Base-by-base conservation (phyloP, 2,329 filamentous ascomycete species). In the Curvularia hawaiiensis region DNA sequence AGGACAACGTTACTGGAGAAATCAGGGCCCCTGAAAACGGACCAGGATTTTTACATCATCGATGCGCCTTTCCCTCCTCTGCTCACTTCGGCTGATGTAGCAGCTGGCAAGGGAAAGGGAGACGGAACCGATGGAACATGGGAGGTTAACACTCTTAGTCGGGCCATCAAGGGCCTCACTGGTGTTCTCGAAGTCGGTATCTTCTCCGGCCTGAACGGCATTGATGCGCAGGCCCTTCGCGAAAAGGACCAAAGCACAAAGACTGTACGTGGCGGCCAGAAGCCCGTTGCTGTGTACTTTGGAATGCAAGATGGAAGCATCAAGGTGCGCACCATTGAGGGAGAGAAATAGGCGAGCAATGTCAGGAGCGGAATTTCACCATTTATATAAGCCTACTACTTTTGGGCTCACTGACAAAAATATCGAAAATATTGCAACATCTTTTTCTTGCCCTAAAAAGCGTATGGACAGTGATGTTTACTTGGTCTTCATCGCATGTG, bases 271-370 rank as follows among this genome's bases (percentile, higher is more conserved):
- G 73, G 75, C 47, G 92, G 91, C 0, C 92, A 97, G 79, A 96
- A 94, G 79, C 95, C 95, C 0, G 84, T 97, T 12, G 92, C 92
- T 28, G 93, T 92, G 24, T 99, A 98, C 79, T 99, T 98, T 78
- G 95, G 95, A 35, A 90, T 95, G 86, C 85, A 89, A 44, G 90
- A 82, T 60, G 81, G 81, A 11, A 77, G 72, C 54, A 79, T 82
- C 12, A 65, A 75, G 58, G 71, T 78, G 8, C 63, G 73, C 54
- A 75, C 69, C 18, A 63, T 64, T 22, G 62, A 73, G 14, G 67
- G 66, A 16, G 67, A 70, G 61, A 56, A 58, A 51, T 70, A 60
- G 24, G 26, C 10, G 4, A 8, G n/a, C 4, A n/a, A 30, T 20
- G 14, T 33, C 39, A 4, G 14, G 33, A 11, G 2, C 24, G 14